Base-by-base conservation (phyloP, 2,329 filamentous ascomycete genomes). In the Nemania sp. region DNA sequence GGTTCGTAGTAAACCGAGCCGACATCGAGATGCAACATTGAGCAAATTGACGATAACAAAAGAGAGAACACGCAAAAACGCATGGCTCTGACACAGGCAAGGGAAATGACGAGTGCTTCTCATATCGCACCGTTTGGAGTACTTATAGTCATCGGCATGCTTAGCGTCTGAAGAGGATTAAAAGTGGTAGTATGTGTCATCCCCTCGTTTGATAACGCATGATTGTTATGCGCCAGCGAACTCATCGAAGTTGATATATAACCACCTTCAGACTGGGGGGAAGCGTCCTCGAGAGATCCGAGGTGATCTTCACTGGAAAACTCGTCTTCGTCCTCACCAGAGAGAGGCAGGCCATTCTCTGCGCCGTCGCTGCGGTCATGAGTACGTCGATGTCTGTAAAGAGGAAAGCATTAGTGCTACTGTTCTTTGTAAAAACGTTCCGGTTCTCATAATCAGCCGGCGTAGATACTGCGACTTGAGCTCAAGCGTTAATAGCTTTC, bases 301-400 rank as follows among this genome's bases (percentile, higher is more conserved):
- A 94, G 87, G 32, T 93, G 90, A 68, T 95, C 91, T 67, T 96
- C 92, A 62, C 94, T 91, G 37, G 86, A 88, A 69, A 83, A 88
- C 56, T 95, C 90, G 71, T 96, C 92, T 68, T 94, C 87, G 47
- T 96, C 92, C 69, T 96, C 92, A 59, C 94, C 92, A 40, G 90
- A 89, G 62, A 87, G 83, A 72, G 83, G 83, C 70, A 87, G 81
- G 59, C 75, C 75, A 53, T 80, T 80, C 45, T 89, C 86, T 43
- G 76, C 81, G 37, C 84, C 85, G 51, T 89, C 86, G 59, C 83
- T 82, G 55, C 84, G 88, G 75, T 84, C 89, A 69, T 89, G 87
- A 11, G 85, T 87, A 45, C 87, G 85, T 81, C 97, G 96, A 78
- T 98, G 94, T 70, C 92, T 97, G 72, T 83, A 51, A 34, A 18